phyloP scores from a whole-genome alignment of 163 green algal species.

The Prototheca cutis region DNA sequence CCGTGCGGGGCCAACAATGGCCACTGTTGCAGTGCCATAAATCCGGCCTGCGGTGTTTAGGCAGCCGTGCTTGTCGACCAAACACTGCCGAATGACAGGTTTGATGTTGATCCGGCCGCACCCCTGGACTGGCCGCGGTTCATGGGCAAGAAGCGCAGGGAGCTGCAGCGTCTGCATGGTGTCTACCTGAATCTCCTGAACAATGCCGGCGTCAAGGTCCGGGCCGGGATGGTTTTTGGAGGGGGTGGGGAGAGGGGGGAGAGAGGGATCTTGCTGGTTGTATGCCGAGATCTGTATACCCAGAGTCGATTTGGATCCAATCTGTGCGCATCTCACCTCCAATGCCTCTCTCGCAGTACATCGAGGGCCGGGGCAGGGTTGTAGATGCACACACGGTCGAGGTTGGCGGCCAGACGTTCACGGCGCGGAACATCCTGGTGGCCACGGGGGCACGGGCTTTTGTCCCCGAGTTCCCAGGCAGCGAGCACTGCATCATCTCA shows the following conservation, averaged over 20 bases:
- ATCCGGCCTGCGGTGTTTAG: too few relatives aligned
- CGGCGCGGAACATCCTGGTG: conserved; percentile 55
- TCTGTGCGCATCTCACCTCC: not conserved
- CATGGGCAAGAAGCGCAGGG: conserved; percentile 46
- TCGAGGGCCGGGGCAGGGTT: conserved; percentile 73
- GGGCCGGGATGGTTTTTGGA: not conserved
- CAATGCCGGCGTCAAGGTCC: conserved; percentile 57
- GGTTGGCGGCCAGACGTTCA: conserved; percentile 33
- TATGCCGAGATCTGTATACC: too few relatives aligned
- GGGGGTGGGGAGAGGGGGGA: too few relatives aligned
- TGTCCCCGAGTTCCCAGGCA: conserved; percentile 18
- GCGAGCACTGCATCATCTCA: conserved; percentile 81
- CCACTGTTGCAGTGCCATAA: not conserved
- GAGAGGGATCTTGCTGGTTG: too few relatives aligned
- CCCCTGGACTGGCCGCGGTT: conserved; percentile 21
- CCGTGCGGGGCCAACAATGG: not conserved
- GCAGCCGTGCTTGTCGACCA: too few relatives aligned
- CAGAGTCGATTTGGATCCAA: too few relatives aligned
- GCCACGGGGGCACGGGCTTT: conserved; percentile 49
- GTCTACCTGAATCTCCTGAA: conserved; percentile 86
- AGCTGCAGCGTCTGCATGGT: conserved; percentile 80
- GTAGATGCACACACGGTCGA: conserved; percentile 83
- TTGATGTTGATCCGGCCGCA: not conserved
- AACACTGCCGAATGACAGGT: too few relatives aligned
- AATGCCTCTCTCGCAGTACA: conserved; percentile 14